Conservation (phyloP, 108 stramenopile species). For the Skeletonema costatum region DNA sequence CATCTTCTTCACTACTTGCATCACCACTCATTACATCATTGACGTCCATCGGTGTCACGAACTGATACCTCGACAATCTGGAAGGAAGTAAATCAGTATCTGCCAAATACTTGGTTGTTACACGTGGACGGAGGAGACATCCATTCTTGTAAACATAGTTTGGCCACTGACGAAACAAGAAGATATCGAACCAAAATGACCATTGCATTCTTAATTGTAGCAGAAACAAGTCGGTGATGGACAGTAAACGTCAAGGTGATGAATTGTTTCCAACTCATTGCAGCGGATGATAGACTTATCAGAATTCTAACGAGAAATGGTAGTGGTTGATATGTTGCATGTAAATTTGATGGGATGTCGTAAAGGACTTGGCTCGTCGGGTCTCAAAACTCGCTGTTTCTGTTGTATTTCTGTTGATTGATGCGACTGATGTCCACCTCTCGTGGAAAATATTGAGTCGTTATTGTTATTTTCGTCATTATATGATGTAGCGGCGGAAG, state of each 20-base stretch:
- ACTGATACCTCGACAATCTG: constrained; percentile 56
- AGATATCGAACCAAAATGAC: constrained; percentile 15
- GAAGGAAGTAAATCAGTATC: constrained; percentile 62
- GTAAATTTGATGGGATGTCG: constrained; percentile 52
- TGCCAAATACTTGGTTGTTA: constrained; percentile 48
- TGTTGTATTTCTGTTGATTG: constrained; percentile 11
- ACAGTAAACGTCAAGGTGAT: constrained; percentile 50
- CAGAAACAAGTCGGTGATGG: constrained; percentile 75
- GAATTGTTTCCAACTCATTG: constrained; percentile 2
- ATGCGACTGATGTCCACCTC: constrained; percentile 17
- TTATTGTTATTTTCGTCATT: not conserved
- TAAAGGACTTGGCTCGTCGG: constrained; percentile 66
- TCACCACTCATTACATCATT: not conserved
- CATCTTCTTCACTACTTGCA: not conserved
- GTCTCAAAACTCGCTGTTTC: constrained; percentile 6
- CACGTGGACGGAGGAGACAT: constrained; percentile 60
- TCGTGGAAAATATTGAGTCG: not conserved
- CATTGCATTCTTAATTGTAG: not conserved
- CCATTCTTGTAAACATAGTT: constrained; percentile 58
- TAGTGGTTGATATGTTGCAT: constrained; percentile 55
- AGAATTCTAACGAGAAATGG: constrained; percentile 28
- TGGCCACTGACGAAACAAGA: constrained; percentile 25
- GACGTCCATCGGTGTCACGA: constrained; percentile 16
- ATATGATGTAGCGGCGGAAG: not conserved
- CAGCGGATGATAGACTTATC: constrained; percentile 28